phyloP scores from a whole-genome alignment of 306 rosid genomes.

The Herpetospermum pedunculosum region DNA sequence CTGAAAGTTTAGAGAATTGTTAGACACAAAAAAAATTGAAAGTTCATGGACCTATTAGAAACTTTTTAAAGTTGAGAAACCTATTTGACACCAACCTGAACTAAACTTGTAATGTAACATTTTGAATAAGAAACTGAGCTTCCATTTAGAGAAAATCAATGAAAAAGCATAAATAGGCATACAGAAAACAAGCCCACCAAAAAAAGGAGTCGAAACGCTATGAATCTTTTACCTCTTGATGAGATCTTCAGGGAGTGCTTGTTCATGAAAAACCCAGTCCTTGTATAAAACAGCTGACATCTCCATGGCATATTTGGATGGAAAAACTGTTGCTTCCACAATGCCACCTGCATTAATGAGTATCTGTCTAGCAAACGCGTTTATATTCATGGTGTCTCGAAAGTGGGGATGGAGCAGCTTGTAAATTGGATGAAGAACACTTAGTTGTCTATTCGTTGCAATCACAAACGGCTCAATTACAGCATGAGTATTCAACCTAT shows the following conservation, averaged over 20 bases:
- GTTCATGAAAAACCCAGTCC: slow-evolving; percentile 32
- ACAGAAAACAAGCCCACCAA: too few species aligned
- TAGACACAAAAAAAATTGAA: too few species aligned
- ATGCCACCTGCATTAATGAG: slow-evolving; percentile 36
- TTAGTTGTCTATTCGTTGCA: slow-evolving; percentile 39
- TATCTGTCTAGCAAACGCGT: slow-evolving; percentile 35
- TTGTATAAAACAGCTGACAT: slow-evolving; percentile 31
- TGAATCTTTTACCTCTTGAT: slow-evolving; percentile 24
- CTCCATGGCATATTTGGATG: slow-evolving; percentile 35
- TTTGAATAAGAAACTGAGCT: too few species aligned
- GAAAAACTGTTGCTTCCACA: slow-evolving; percentile 33
- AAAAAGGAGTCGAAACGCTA: too few species aligned
- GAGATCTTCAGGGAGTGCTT: slow-evolving; percentile 19
- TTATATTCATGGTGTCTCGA: slow-evolving; percentile 45
- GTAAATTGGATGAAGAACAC: slow-evolving; percentile 16
- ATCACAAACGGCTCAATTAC: slow-evolving; percentile 19
- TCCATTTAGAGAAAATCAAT: too few species aligned
- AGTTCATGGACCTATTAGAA: too few species aligned
- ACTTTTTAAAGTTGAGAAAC: too few species aligned
- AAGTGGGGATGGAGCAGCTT: slow-evolving; percentile 43
- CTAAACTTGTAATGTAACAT: too few species aligned
- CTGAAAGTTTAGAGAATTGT: too few species aligned
- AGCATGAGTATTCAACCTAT: slow-evolving; percentile 60
- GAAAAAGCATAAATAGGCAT: too few species aligned
- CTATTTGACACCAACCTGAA: too few species aligned